Conservation (phyloP, 768 basidiomycete species). For the Boletus rex-veris region DNA sequence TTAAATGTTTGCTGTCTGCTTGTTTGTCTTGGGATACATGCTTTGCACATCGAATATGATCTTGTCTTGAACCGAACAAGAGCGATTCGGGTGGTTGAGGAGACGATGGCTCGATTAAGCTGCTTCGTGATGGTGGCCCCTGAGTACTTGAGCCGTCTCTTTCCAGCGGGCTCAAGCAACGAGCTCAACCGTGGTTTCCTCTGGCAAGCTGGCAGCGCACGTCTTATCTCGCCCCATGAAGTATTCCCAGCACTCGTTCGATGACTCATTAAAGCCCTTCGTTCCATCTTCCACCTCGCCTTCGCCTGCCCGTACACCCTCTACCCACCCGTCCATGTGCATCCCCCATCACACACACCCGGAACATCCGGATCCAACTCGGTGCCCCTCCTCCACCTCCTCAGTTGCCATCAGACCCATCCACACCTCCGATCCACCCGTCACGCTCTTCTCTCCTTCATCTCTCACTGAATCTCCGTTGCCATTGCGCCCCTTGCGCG, state of each 20-base stretch:
- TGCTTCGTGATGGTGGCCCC: slow-evolving; percentile 4
- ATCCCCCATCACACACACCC: slow-evolving; percentile 12
- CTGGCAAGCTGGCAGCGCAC: neutral
- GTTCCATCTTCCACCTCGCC: neutral
- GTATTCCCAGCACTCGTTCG: slow-evolving; percentile 38
- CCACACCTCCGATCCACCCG: no score
- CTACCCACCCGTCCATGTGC: slow-evolving; percentile 2
- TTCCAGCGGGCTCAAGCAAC: slow-evolving; percentile 27
- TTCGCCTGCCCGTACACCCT: slow-evolving; percentile 4
- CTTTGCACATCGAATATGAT: neutral
- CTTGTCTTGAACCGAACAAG: neutral
- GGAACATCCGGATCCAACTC: slow-evolving; percentile 11
- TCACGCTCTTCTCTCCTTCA: slow-evolving; percentile 4
- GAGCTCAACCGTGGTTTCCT: slow-evolving; percentile 10
- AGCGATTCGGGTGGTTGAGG: neutral
- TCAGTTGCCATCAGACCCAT: no score
- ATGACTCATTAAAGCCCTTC: slow-evolving; percentile 39
- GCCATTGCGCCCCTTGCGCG: slow-evolving; percentile 1
- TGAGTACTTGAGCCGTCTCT: slow-evolving; percentile 19
- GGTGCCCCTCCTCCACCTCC: neutral
- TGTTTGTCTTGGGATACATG: slow-evolving; percentile 2
- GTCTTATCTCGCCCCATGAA: slow-evolving; percentile 35
- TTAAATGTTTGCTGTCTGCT: slow-evolving; percentile 11
- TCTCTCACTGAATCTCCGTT: slow-evolving; percentile 5
- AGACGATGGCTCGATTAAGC: neutral